Evolutionary conservation across 1,139 yeast species (phyloP), one percentile per base, ranked within the genome.

Genomic region (Geotrichum histeridarum): DNA sequence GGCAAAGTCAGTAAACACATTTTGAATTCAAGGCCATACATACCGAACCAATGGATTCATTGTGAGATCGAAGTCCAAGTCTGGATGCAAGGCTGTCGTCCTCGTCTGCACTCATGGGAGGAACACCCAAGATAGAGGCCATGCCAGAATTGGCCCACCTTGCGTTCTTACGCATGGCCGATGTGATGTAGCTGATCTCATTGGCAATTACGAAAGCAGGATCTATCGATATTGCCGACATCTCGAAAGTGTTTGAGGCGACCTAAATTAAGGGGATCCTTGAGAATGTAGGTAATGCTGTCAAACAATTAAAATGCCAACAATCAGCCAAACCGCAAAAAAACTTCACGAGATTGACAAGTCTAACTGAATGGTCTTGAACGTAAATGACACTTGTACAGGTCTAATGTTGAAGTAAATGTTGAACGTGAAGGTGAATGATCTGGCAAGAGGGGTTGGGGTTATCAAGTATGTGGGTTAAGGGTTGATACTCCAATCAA

Each of bases 161-260:
- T 51, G 86, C 78, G 66, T 83, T 80, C 68, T 91, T 91, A 52
- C 99, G 78, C 96, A 93, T 90, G 33, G 95, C 93, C 14, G 95
- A 84, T 17, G 94, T 83, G 56, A 93, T 80, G 54, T 84, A 77
- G 68, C 89, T 85, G 68, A 97, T 89, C 72, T 93, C 98, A 67
- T 87, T 87, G 59, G 89, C 83, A 60, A 89, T 85, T 61, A 91
- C 81, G 4, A 95, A 86, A 58, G 86, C 80, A 14, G 96, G 89
- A 68, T 89, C 96, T 54, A 88, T 73, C 5, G 86, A 67, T 30
- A 45, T 53, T 33, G 50, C 38, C 7, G 56, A 50, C 52, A 50
- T 55, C 17, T 51, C 27, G 22, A 8, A 30, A 18, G 30, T 15
- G 38, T 17, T 11, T 9, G 5, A 22, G 27, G 5, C 3, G 27